Evolutionary conservation across 2,329 filamentous ascomycete species (phyloP).

Genomic region (Cladorrhinum sp.): DNA sequence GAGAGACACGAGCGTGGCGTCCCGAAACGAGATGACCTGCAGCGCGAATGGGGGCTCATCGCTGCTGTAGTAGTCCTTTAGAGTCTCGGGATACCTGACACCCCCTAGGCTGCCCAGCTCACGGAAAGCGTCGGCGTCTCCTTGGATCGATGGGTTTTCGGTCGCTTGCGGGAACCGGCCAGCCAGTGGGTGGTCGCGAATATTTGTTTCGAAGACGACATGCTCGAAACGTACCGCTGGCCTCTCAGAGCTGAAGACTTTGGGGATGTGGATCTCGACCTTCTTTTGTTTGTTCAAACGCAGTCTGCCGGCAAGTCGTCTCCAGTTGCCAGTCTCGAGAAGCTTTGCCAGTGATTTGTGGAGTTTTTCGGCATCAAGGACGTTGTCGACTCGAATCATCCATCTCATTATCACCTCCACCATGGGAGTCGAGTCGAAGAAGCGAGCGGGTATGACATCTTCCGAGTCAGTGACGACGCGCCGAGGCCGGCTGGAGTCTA

Average conservation of each 20-base stretch:
- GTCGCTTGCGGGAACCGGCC: conserved; percentile 35
- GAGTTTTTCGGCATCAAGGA: conserved; percentile 42
- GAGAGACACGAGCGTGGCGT: conserved; percentile 48
- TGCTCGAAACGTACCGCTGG: conserved; percentile 43
- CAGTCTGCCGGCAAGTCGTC: conserved; percentile 45
- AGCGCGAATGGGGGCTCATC: conserved; percentile 47
- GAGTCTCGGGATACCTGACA: conserved; percentile 26
- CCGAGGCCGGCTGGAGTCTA: background rate
- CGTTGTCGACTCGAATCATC: conserved; percentile 44
- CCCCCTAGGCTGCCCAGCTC: conserved; percentile 26
- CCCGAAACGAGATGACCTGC: conserved; percentile 46
- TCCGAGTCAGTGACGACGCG: conserved; percentile 22
- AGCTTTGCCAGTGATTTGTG: conserved; percentile 35
- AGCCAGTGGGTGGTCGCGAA: conserved; percentile 42
- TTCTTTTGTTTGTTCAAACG: conserved; percentile 32
- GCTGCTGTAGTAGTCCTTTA: conserved; percentile 39
- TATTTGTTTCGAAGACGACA: conserved; percentile 32
- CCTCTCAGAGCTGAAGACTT: conserved; percentile 29
- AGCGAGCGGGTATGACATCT: conserved; percentile 34
- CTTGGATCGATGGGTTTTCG: conserved; percentile 30
- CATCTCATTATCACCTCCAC: conserved; percentile 31
- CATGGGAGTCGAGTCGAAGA: conserved; percentile 31
- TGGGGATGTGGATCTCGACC: conserved; percentile 35
- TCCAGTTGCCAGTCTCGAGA: conserved; percentile 44
- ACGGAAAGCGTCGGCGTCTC: conserved; percentile 27